Percentiles rank a stretch among this genome's conserved stretches.
phyloP scores from a whole-genome alignment of 768 basidiomycete genomes.

The Trametes sanguinea region DNA sequence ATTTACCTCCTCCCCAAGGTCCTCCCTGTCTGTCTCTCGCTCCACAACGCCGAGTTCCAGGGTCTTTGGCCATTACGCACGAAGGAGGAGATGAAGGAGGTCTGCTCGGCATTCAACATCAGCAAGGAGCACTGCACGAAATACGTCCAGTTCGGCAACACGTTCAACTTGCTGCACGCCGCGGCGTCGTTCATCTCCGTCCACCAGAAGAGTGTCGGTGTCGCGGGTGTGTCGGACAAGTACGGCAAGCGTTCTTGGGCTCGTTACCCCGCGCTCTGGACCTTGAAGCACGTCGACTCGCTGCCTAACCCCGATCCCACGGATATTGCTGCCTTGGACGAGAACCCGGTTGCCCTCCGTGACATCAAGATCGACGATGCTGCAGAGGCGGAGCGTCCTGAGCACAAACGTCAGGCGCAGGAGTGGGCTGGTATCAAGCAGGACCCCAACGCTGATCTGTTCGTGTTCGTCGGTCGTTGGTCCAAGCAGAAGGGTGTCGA shows the following conservation, averaged over 20 bases:
- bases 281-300: slow-evolving; percentile 92
- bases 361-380: slow-evolving; percentile 76
- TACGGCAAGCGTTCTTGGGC: slow-evolving; percentile 98
- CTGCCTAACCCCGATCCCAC: slow-evolving; percentile 93
- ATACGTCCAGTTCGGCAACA: slow-evolving; percentile 98
- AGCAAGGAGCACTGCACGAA: slow-evolving; percentile 95
- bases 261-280: slow-evolving; percentile 95
- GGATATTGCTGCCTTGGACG: slow-evolving; percentile 91
- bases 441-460: slow-evolving; percentile 85
- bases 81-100: slow-evolving; percentile 98
- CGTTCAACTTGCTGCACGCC: slow-evolving; percentile 93
- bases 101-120: slow-evolving; percentile 97
- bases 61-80: slow-evolving; percentile 95
- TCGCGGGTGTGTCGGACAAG: slow-evolving; percentile 97
- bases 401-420: slow-evolving; percentile 88
- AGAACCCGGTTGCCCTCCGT: slow-evolving; percentile 66
- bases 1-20: slow-evolving; percentile 93
- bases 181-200: slow-evolving; percentile 90
- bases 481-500: slow-evolving; percentile 99
- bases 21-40: slow-evolving; percentile 84
- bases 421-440: slow-evolving; percentile 95
- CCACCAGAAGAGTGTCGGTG: slow-evolving; percentile 92
- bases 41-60: slow-evolving; percentile 98
- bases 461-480: slow-evolving; percentile 97
- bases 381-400: slow-evolving; percentile 89